Base-by-base conservation (phyloP, 2,329 filamentous ascomycete species). In the Hypoxylon sp. region DNA sequence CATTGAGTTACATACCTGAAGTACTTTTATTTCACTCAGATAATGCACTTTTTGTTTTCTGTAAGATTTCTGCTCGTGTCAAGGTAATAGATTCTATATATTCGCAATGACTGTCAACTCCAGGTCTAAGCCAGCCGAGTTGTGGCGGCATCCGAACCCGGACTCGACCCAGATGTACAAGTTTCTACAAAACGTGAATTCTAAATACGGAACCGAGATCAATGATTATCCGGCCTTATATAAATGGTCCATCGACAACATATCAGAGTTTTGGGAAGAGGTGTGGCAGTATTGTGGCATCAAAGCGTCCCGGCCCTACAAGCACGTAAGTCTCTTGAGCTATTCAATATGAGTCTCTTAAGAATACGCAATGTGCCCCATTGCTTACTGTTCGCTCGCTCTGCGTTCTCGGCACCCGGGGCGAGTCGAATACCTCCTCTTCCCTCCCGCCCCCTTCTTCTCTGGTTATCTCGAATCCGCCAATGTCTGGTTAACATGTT, bases 251-350 rank as follows among this genome's bases (percentile, higher is more conserved):
- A 86, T 96, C 70, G 87, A 91, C 6, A 85, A 95, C 73, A 86
- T 94, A 6, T 86, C 89, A 24, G 82, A 86, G 1, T 97, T 98
- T 79, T 98, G 95, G 95, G 89, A 87, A 54, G 91, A 94, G 61
- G 87, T 94, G 9, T 98, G 94, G 94, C 84, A 92, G 46, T 94
- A 92, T 80, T 92, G 92, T 2, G 92, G 92, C 47, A 86, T 98
- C 72, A 89, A 85, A 70, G 88, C 92, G 4, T 91, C 92, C 24
- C 84, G 83, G 74, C 80, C 83, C 6, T 94, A 88, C 77, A 81
- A 85, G 26, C 79, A 87, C 81, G 91, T 92, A 77, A 65, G 82
- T 80, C 55, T 51, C 50, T 62, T n/a, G 3, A 26, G 50, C n/a
- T 48, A 53, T 31, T 51, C 19, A 1, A 44, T 60, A 22, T 55